Evolutionary conservation across 768 basidiomycete genomes (phyloP).

Genomic region (Collybia nuda): DNA sequence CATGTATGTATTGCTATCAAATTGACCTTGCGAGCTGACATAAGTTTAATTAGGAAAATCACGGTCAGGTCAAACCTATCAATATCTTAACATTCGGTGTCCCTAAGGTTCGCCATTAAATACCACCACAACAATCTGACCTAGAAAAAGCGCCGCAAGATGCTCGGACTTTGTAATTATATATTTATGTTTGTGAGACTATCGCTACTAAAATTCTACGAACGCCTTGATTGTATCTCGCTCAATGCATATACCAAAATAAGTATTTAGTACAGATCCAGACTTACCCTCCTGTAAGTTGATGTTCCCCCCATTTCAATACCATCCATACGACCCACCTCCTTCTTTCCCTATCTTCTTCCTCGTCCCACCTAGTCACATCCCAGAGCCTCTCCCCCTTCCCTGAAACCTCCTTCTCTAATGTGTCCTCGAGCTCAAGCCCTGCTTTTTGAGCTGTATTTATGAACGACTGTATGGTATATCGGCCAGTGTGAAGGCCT

Average conservation of each 20-base stretch:
- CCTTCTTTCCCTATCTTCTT: slow-evolving; percentile 68
- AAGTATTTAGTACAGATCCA: no score
- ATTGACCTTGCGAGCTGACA: slow-evolving; percentile 3
- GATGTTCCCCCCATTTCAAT: slow-evolving; percentile 40
- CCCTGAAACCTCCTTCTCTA: slow-evolving; percentile 50
- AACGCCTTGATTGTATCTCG: no score
- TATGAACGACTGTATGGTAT: slow-evolving; percentile 67
- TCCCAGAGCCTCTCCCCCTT: slow-evolving; percentile 46
- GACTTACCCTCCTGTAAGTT: slow-evolving; percentile 8
- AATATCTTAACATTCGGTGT: slow-evolving; percentile 49
- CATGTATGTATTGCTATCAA: slow-evolving; percentile 35
- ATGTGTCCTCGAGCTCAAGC: slow-evolving; percentile 42
- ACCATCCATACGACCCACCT: slow-evolving; percentile 73
- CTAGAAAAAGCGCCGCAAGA: not conserved
- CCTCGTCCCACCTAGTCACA: slow-evolving; percentile 38
- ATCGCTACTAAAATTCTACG: no score
- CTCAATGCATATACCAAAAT: no score
- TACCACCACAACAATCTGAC: not conserved
- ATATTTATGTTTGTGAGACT: no score
- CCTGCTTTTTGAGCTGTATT: slow-evolving; percentile 32
- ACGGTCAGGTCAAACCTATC: slow-evolving; percentile 36
- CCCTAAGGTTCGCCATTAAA: slow-evolving; percentile 7
- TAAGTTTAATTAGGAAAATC: slow-evolving; percentile 30
- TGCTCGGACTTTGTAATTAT: not conserved
- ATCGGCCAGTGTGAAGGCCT: slow-evolving; percentile 75